phyloP scores from a whole-genome alignment of 2,329 filamentous ascomycete species.

The Aspergillus spinulosporus region DNA sequence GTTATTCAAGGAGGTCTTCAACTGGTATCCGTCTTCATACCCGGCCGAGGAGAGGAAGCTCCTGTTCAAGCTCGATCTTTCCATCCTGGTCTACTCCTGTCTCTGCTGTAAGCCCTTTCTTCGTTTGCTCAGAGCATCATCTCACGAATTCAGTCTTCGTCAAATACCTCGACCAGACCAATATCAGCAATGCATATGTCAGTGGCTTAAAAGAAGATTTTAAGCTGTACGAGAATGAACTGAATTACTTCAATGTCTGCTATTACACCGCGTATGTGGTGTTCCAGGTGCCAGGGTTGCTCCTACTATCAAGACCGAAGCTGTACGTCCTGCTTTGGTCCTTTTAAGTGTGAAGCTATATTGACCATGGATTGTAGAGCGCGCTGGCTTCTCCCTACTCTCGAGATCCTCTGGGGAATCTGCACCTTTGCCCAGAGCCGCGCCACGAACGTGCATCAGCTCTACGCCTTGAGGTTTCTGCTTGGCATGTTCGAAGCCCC shows the following conservation, averaged over 20 bases:
- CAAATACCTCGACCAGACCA: conserved; percentile 34
- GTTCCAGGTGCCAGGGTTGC: conserved; percentile 33
- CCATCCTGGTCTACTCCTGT: conserved; percentile 34
- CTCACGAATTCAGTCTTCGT: conserved; percentile 23
- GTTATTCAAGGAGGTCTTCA: conserved; percentile 34
- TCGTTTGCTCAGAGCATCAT: background rate
- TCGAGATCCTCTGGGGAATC: conserved; percentile 38
- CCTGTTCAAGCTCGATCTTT: conserved; percentile 35
- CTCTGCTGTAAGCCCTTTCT: conserved; percentile 29
- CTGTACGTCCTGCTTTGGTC: conserved; percentile 22
- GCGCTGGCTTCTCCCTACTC: conserved; percentile 31
- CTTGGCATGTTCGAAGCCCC: conserved; percentile 38
- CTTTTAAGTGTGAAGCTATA: background rate
- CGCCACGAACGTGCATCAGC: conserved; percentile 34
- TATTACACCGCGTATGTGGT: conserved; percentile 34
- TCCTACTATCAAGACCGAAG: conserved; percentile 32
- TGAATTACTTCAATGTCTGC: conserved; percentile 36
- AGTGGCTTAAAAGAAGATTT: conserved; percentile 37
- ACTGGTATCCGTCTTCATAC: conserved; percentile 36
- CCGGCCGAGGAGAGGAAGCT: conserved; percentile 31
- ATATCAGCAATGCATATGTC: conserved; percentile 38
- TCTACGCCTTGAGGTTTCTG: conserved; percentile 37
- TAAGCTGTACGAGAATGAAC: conserved; percentile 31
- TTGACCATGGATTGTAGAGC: conserved; percentile 18
- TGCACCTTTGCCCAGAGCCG: conserved; percentile 37